Evolutionary conservation across 2,329 filamentous ascomycete species (phyloP).

Genomic region (Exophiala aquamarina): DNA sequence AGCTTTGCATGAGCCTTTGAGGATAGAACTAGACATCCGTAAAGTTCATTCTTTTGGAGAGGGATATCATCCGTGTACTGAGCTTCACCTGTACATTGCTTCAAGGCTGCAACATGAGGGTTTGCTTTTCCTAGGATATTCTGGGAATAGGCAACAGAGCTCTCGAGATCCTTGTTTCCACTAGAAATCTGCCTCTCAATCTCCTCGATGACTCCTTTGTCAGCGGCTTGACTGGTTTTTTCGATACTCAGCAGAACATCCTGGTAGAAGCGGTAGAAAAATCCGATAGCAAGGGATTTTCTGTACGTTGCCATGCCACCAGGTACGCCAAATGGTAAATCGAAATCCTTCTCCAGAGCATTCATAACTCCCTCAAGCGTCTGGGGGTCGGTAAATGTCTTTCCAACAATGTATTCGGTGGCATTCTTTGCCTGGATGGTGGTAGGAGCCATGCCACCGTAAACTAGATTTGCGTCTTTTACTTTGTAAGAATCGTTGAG

Average conservation of each 20-base stretch:
- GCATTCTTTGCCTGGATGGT: conserved; percentile 85
- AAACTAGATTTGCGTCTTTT: conserved; percentile 75
- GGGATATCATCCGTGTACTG: conserved; percentile 97
- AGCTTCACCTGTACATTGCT: conserved; percentile 90
- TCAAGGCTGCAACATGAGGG: conserved; percentile 84
- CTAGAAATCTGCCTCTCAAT: conserved; percentile 81
- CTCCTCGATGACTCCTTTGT: conserved; percentile 75
- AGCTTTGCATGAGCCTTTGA: conserved; percentile 87
- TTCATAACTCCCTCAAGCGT: conserved; percentile 90
- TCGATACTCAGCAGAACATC: conserved; percentile 65
- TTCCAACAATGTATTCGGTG: conserved; percentile 71
- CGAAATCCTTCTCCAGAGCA: conserved; percentile 84
- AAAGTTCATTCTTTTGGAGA: conserved; percentile 79
- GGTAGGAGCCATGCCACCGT: conserved; percentile 91
- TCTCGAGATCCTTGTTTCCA: conserved; percentile 74
- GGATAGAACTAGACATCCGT: conserved; percentile 83
- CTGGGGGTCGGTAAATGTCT: conserved; percentile 73
- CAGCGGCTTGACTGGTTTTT: conserved; percentile 53
- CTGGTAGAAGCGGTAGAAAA: conserved; percentile 97
- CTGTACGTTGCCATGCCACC: conserved; percentile 97
- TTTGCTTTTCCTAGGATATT: conserved; percentile 82
- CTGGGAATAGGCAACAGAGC: conserved; percentile 75
- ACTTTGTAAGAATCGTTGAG: conserved; percentile 70
- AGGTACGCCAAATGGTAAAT: conserved; percentile 84
- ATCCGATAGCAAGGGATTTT: conserved; percentile 83